Evolutionary conservation across 2,329 filamentous ascomycete genomes (phyloP), one percentile per base, ranked within the genome.

Genomic region (Apiospora rasikravindrae): DNA sequence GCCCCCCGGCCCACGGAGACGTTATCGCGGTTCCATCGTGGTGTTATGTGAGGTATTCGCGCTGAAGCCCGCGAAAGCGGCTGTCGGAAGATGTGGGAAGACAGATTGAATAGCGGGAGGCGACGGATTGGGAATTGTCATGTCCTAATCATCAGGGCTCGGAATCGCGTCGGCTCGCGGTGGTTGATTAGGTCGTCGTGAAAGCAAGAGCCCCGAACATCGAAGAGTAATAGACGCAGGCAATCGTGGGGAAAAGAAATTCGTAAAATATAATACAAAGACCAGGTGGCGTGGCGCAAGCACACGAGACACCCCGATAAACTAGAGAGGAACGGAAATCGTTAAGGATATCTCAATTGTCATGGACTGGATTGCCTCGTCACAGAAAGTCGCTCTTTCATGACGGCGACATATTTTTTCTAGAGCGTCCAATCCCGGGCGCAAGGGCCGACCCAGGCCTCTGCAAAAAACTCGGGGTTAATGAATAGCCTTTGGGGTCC

Each of bases 41-140:
- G 73, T 64, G 74, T 74, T 78, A 71, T 81, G 73, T 78, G 77
- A 71, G 81, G 77, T 84, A 84, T 83, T 79, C 82, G 82, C 80
- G 84, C 82, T 79, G 81, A 80, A 77, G 83, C 80, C 82, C 86
- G 84, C 81, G 81, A 80, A 76, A 82, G 80, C 76, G 82, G 82
- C 75, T 75, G 78, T 72, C 74, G 75, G 69, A 73, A 64, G 69
- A 75, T 73, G 53, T 78, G 74, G 70, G 79, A 78, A 81, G 78
- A 80, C 80, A 81, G 80, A 75, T 71, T 81, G 80, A 75, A 76
- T 71, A 70, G 7, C 70, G 73, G 70, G 70, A 69, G 24, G 71
- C 16, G 71, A 53, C 71, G 74, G 75, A 71, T 71, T 71, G 69
- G 51, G 33, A 69, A 69, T 61, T 74, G 24, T 80, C 78, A 80